Evolutionary conservation across 345 rosid genomes (phyloP).

Genomic region (Salix caprea): DNA sequence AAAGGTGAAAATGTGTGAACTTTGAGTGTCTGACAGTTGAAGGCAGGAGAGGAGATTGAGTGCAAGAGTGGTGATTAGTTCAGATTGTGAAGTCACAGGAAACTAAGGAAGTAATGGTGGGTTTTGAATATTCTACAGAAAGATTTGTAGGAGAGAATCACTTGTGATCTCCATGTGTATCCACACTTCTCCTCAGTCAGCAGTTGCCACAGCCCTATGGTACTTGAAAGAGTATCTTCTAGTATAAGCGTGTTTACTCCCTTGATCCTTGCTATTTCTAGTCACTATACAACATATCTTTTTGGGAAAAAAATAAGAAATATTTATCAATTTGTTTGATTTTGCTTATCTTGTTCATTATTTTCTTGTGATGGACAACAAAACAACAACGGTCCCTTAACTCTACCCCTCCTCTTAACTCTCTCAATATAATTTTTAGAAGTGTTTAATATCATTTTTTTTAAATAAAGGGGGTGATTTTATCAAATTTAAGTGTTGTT

Average conservation of each 20-base stretch:
- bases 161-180: background rate
- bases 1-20: background rate
- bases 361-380: too few species aligned
- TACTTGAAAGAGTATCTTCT: constrained; percentile 3
- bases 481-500: too few species aligned
- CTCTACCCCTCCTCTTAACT: too few species aligned
- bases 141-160: background rate
- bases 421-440: too few species aligned
- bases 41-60: background rate
- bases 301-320: too few species aligned
- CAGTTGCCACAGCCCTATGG: constrained; percentile 5
- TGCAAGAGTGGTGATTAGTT: background rate
- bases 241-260: background rate
- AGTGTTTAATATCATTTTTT: too few species aligned
- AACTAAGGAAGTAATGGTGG: background rate
- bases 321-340: too few species aligned
- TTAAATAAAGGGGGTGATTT: too few species aligned
- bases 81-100: background rate
- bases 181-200: constrained; percentile 8
- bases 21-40: background rate
- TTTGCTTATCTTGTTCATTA: too few species aligned
- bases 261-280: too few species aligned
- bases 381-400: too few species aligned
- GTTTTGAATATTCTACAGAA: background rate
- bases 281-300: too few species aligned